A percentile compares a stretch with the other conserved stretches of the same genome.
Evolutionary conservation across 352 stramenopile genomes (phyloP).

Genomic region (Globisporangium sylvaticum): DNA sequence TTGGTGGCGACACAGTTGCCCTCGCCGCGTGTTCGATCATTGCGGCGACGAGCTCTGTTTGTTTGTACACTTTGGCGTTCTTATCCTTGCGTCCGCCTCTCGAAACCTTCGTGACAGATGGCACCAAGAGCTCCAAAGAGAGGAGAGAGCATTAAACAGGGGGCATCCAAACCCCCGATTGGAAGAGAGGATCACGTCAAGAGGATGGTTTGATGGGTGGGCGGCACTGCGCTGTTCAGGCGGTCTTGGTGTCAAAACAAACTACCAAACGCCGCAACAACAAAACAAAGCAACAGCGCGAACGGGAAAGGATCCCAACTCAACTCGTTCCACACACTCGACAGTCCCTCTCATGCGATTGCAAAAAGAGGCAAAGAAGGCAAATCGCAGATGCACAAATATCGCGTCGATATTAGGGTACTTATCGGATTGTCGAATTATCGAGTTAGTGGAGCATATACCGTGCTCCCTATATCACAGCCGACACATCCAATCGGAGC

Average conservation of each 20-base stretch:
- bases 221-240: background rate
- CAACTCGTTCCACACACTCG: background rate
- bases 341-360: background rate
- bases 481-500: background rate
- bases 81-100: background rate
- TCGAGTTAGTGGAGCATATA: background rate
- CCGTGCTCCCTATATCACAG: background rate
- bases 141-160: background rate
- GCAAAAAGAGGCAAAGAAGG: background rate
- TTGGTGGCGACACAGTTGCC: background rate
- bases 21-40: background rate
- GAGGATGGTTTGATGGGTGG: conserved; percentile 5
- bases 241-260: background rate
- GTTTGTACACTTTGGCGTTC: background rate
- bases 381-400: background rate
- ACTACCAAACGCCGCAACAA: background rate
- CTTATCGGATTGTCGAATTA: background rate
- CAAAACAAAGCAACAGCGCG: background rate
- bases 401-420: background rate
- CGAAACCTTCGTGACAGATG: background rate
- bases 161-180: background rate
- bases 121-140: background rate
- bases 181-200: background rate
- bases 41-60: background rate
- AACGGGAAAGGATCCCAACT: background rate